Evolutionary conservation across 257 asterid genomes (phyloP), one percentile per base, ranked within the genome.

Genomic region (Verbascum thapsus): DNA sequence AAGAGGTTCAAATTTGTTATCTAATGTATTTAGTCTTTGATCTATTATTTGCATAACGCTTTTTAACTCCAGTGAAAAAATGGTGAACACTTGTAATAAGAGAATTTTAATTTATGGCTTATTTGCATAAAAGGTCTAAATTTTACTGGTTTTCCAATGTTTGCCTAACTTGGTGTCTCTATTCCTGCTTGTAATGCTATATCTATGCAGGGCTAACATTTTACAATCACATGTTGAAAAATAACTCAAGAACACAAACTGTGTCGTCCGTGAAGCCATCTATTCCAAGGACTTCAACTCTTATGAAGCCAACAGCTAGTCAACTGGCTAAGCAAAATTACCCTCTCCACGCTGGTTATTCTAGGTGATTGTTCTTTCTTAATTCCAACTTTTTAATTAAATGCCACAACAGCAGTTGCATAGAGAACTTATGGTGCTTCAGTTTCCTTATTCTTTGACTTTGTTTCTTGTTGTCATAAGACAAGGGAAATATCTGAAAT

Each of bases 261-360:
- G 85, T 79, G 74, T 64, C 37, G 45, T 37, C 78, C 4, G 64
- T 26, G 68, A 90, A 90, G 77, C 79, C 88, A 45, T 66, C 73
- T 26, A 69, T 57, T 50, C 80, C 90, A 17, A 90, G 90, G 82
- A 70, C 74, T 50, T 94, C 99, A 56, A 94, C 99, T 40, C 88
- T 94, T 35, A 85, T 94, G 99, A 94, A 85, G 74, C 99, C 99
- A 61, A 94, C 99, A 22, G 95, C 74, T 38, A 90, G 99, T 77
- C 95, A 87, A 70, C 79, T 94, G 76, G 99, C 99, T 72, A 94
- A 84, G 88, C 96, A 90, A 77, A 87, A 78, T 70, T 75, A 72
- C 63, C 76, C 85, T 73, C 72, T 51, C 66, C 86, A 74, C 71
- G 65, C 76, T 40, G 73, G 72, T 79, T 50, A 67, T 53, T 50